Evolutionary conservation across 805 yeast species (phyloP).

Genomic region (Wickerhamomyces queroliae): DNA sequence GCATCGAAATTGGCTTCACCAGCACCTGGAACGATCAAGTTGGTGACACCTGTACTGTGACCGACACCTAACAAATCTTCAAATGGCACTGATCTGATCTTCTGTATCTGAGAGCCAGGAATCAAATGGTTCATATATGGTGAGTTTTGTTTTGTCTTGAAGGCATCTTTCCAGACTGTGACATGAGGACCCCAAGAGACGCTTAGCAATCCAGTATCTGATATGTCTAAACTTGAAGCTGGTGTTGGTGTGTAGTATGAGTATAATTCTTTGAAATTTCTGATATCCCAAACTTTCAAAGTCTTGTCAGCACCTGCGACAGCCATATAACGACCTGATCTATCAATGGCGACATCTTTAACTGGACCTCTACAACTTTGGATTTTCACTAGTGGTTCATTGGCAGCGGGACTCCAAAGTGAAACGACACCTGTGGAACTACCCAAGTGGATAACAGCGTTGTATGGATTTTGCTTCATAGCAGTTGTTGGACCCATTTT

Average conservation of each 20-base stretch:
- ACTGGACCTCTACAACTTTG: conserved; percentile 85
- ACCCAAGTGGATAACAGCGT: conserved; percentile 91
- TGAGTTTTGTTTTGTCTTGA: conserved; percentile 61
- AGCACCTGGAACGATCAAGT: conserved; percentile 90
- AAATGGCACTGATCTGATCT: conserved; percentile 77
- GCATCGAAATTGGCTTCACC: conserved; percentile 99
- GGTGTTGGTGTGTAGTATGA: conserved; percentile 71
- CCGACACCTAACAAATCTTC: conserved; percentile 96
- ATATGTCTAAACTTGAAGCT: conserved; percentile 69
- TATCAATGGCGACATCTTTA: conserved; percentile 75
- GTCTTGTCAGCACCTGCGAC: conserved; percentile 84
- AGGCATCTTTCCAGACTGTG: conserved; percentile 86
- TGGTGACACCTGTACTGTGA: conserved; percentile 69
- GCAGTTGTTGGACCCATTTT: conserved; percentile 87
- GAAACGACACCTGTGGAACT: conserved; percentile 91
- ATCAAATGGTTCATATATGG: conserved; percentile 92
- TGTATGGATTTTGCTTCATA: conserved; percentile 91
- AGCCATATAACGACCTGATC: conserved; percentile 93
- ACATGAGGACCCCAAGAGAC: conserved; percentile 97
- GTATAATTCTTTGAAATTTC: conserved; percentile 74
- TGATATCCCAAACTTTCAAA: conserved; percentile 88
- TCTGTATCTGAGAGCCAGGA: conserved; percentile 70
- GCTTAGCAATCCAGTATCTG: conserved; percentile 82
- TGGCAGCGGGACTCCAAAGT: conserved; percentile 88
- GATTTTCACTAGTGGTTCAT: conserved; percentile 78